Conservation (phyloP, 306 rosid species). For the Amphicarpaea edgeworthii region DNA sequence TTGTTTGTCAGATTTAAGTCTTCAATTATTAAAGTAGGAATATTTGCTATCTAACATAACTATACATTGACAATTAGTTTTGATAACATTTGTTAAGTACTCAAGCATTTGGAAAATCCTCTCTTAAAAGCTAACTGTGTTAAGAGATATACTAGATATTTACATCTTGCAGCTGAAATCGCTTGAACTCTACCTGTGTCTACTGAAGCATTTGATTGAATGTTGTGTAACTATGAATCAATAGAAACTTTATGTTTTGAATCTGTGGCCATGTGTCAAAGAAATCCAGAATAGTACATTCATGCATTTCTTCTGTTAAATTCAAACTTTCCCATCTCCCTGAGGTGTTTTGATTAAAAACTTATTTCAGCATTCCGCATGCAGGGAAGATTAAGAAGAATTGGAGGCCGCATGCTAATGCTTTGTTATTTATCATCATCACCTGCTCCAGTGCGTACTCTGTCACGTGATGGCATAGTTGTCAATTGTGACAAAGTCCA, state of each 20-base stretch:
- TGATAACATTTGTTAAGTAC: too few species aligned
- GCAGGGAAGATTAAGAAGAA: slow-evolving; percentile 43
- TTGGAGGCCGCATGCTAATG: slow-evolving; percentile 33
- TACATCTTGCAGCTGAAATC: too few species aligned
- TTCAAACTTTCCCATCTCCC: slow-evolving; percentile 2
- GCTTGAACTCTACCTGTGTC: background rate
- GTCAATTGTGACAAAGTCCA: slow-evolving; percentile 29
- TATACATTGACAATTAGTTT: too few species aligned
- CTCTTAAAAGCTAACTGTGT: too few species aligned
- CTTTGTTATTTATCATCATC: slow-evolving; percentile 27
- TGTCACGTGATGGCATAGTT: background rate
- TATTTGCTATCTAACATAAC: background rate
- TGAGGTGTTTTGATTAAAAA: background rate
- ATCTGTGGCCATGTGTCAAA: slow-evolving; percentile 5
- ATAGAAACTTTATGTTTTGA: background rate
- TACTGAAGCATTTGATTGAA: background rate
- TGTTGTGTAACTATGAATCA: background rate
- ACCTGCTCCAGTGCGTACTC: slow-evolving; percentile 12
- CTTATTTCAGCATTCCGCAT: slow-evolving; percentile 16
- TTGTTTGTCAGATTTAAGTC: slow-evolving; percentile 23
- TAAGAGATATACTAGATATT: too few species aligned
- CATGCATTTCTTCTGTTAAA: background rate
- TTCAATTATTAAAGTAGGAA: slow-evolving; percentile 29
- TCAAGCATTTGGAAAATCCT: too few species aligned
- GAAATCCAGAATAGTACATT: slow-evolving; percentile 13